phyloP scores from a whole-genome alignment of 2,329 filamentous ascomycete species.

The Parastagonospora avenae region DNA sequence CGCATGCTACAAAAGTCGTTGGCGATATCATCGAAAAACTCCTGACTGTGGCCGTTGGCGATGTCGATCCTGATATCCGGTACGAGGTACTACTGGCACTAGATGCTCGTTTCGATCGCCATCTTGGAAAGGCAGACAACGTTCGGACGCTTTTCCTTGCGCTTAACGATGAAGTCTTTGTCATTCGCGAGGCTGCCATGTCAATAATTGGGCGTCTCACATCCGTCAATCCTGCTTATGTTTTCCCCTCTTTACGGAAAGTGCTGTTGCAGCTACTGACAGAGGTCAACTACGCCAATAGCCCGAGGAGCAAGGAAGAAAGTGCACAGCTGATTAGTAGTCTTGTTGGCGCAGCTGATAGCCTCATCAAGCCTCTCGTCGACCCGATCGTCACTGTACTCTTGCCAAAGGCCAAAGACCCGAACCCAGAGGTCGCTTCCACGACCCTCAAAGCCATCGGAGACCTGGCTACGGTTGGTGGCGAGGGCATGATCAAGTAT shows the following conservation, averaged over 20 bases:
- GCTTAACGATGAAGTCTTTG: constrained; percentile 91
- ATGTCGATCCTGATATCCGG: constrained; percentile 85
- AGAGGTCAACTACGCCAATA: constrained; percentile 94
- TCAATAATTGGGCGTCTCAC: constrained; percentile 94
- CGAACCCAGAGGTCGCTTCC: constrained; percentile 84
- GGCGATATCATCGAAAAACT: constrained; percentile 98
- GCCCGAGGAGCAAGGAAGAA: constrained; percentile 92
- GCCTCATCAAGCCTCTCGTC: constrained; percentile 93
- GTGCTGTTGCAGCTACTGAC: constrained; percentile 95
- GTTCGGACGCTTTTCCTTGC: constrained; percentile 94
- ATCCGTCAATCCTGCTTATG: constrained; percentile 90
- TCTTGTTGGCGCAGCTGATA: constrained; percentile 89
- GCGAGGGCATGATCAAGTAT: constrained; percentile 90
- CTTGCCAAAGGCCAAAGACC: constrained; percentile 87
- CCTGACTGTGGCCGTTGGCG: constrained; percentile 90
- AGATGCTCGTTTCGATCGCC: constrained; percentile 91
- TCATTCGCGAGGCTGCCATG: constrained; percentile 92
- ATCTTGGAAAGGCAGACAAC: constrained; percentile 97
- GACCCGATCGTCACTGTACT: constrained; percentile 94
- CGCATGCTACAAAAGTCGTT: constrained; percentile 95
- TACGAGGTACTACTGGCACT: constrained; percentile 86
- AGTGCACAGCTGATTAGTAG: constrained; percentile 92
- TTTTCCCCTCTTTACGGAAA: constrained; percentile 93
- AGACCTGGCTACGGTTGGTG: constrained; percentile 90
- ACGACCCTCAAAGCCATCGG: constrained; percentile 96